These are phyloP conservation scores for Lentinula detonsa DNA, from an alignment of 768 basidiomycete genomes.

Conservation along the genomic window DNA sequence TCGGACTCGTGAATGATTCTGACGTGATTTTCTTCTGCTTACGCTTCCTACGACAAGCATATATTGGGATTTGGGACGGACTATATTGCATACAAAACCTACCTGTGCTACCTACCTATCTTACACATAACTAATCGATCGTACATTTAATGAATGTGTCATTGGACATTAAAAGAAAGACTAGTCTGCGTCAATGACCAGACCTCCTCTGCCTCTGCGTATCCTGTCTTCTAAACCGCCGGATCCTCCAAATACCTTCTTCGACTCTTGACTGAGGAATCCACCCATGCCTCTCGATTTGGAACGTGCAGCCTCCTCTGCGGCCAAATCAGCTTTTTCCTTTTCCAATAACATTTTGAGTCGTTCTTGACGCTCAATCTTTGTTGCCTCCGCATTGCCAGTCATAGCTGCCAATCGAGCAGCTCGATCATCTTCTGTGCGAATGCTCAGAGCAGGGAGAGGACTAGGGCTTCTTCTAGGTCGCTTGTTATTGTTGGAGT, in stretches of 20 bases:
- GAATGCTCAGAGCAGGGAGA: constrained; percentile 15
- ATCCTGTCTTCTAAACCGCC: constrained; percentile 80
- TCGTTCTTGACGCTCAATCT: constrained; percentile 64
- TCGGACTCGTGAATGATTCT: not conserved
- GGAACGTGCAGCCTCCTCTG: constrained; percentile 58
- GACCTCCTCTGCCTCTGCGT: constrained; percentile 59
- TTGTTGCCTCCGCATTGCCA: constrained; percentile 60
- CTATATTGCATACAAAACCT: not conserved
- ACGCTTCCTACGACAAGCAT: not conserved
- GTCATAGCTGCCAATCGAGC: constrained; percentile 92
- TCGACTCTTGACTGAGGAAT: constrained; percentile 80
- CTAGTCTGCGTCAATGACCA: constrained; percentile 63
- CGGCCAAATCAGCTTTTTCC: constrained; percentile 74
- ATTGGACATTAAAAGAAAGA: not conserved
- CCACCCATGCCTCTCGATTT: constrained; percentile 75
- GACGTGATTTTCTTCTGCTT: not conserved
- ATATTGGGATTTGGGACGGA: not conserved
- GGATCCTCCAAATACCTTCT: constrained; percentile 73
- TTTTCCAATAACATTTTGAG: constrained; percentile 62
- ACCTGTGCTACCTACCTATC: not conserved
- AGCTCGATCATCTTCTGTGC: constrained; percentile 49
- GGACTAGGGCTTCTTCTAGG: constrained; percentile 42
- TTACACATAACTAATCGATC: not conserved
- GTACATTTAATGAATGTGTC: not conserved
- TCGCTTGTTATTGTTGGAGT: constrained; percentile 37